Conservation (phyloP, 768 basidiomycete species). For the Galerina sulciceps region DNA sequence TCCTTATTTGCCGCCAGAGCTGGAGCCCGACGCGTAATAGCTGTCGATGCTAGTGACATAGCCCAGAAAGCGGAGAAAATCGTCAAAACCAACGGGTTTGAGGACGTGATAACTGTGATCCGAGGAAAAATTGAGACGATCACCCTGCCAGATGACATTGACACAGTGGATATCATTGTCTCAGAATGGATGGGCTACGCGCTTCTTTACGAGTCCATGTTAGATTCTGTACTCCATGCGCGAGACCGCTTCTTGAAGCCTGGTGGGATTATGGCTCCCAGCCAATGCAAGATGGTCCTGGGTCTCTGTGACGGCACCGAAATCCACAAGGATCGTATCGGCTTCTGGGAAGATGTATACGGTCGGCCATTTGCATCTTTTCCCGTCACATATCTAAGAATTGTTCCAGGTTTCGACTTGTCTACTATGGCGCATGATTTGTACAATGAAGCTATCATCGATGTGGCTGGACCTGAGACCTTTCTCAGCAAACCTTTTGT, state of each 20-base stretch:
- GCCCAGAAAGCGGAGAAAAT: slow-evolving; percentile 79
- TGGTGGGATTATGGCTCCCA: slow-evolving; percentile 87
- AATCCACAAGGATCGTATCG: slow-evolving; percentile 79
- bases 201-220: slow-evolving; percentile 94
- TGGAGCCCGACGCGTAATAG: slow-evolving; percentile 89
- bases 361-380: slow-evolving; percentile 48
- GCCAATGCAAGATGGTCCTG: slow-evolving; percentile 87
- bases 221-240: slow-evolving; percentile 91
- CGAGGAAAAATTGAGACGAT: slow-evolving; percentile 93
- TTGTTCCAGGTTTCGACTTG: slow-evolving; percentile 78
- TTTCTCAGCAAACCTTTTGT: slow-evolving; percentile 64
- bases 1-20: slow-evolving; percentile 89
- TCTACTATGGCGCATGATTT: slow-evolving; percentile 77
- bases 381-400: neutral
- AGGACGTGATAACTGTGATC: slow-evolving; percentile 82
- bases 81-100: slow-evolving; percentile 74
- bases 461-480: slow-evolving; percentile 70
- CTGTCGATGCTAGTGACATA: slow-evolving; percentile 89
- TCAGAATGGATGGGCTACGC: slow-evolving; percentile 99
- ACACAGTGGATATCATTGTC: slow-evolving; percentile 90
- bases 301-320: slow-evolving; percentile 78
- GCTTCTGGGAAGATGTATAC: slow-evolving; percentile 91
- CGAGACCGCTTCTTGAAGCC: slow-evolving; percentile 84
- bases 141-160: slow-evolving; percentile 66
- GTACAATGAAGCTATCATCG: slow-evolving; percentile 84